phyloP scores from a whole-genome alignment of 768 basidiomycete genomes.

The Tylopilus vinaceipallidus region DNA sequence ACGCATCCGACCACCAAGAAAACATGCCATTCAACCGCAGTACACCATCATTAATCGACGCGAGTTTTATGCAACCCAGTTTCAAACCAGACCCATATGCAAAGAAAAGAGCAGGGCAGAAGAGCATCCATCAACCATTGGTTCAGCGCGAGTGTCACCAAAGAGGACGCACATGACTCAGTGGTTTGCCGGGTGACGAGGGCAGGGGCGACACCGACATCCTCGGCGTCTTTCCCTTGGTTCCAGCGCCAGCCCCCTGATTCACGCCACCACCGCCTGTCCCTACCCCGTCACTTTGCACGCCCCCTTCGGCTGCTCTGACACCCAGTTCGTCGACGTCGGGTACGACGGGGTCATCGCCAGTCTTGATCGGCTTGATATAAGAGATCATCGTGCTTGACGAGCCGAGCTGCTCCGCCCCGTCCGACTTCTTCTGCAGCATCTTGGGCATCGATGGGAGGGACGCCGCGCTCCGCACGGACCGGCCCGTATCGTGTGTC shows the following conservation, averaged over 20 bases:
- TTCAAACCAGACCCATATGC: slow-evolving; percentile 9
- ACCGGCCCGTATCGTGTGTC: slow-evolving; percentile 32
- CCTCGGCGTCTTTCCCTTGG: slow-evolving; percentile 24
- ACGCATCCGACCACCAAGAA: slow-evolving; percentile 18
- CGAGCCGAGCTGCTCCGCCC: slow-evolving; percentile 54
- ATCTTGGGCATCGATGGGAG: slow-evolving; percentile 35
- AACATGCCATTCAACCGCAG: slow-evolving; percentile 29
- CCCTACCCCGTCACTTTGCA: slow-evolving; percentile 9
- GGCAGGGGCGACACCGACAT: slow-evolving; percentile 31
- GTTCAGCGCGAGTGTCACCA: slow-evolving; percentile 52
- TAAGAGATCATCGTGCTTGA: slow-evolving; percentile 74
- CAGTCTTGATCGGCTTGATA: slow-evolving; percentile 49
- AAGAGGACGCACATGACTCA: slow-evolving; percentile 87
- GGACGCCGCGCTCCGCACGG: slow-evolving; percentile 42
- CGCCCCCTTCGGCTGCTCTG: slow-evolving; percentile 23
- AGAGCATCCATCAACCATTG: slow-evolving; percentile 40
- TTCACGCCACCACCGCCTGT: slow-evolving; percentile 1
- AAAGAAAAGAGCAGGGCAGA: slow-evolving; percentile 13
- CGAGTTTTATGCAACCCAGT: slow-evolving; percentile 26
- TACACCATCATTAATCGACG: slow-evolving; percentile 34
- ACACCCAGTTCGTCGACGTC: slow-evolving; percentile 41
- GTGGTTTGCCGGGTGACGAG: slow-evolving; percentile 55
- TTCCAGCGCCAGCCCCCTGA: slow-evolving; percentile 24
- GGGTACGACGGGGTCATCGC: slow-evolving; percentile 37
- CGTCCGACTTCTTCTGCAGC: slow-evolving; percentile 25